These are phyloP conservation scores for Fusarium cyanostomum DNA, from an alignment of 2,329 filamentous ascomycete genomes.

Conservation along the genomic window DNA sequence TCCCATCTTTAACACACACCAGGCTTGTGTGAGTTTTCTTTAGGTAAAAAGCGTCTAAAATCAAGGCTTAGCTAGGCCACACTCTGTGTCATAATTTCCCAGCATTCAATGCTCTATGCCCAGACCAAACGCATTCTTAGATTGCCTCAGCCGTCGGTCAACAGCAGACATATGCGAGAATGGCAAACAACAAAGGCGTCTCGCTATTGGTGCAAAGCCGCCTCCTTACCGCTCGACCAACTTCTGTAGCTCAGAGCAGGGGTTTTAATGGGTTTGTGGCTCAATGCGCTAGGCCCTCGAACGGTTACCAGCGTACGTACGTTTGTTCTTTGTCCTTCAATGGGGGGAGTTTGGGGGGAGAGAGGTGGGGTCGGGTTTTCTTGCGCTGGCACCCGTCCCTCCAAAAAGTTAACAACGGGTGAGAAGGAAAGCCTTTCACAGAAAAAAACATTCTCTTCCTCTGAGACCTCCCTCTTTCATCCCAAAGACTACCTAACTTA, in stretches of 20 bases:
- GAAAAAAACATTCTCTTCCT: background rate
- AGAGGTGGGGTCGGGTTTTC: background rate
- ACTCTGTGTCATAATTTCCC: background rate
- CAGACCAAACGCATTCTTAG: background rate
- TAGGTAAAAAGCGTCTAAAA: background rate
- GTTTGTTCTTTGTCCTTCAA: background rate
- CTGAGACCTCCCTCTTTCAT: background rate
- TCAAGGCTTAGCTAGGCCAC: too few relatives aligned
- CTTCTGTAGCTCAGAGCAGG: background rate
- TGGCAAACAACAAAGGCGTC: background rate
- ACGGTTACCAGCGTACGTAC: background rate
- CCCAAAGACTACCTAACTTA: background rate
- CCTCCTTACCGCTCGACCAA: background rate
- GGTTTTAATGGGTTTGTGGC: background rate
- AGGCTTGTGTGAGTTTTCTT: too few relatives aligned
- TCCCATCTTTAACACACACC: too few relatives aligned
- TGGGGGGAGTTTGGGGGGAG: background rate
- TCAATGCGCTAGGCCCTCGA: background rate
- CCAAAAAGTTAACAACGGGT: background rate
- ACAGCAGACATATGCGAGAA: background rate
- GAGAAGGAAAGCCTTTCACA: background rate
- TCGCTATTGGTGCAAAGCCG: background rate
- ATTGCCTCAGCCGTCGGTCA: constrained; percentile 2
- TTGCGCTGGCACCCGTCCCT: background rate
- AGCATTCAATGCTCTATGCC: background rate